Base-by-base conservation (phyloP, 2,329 filamentous ascomycete genomes). In the Sphaerulina populicola region DNA sequence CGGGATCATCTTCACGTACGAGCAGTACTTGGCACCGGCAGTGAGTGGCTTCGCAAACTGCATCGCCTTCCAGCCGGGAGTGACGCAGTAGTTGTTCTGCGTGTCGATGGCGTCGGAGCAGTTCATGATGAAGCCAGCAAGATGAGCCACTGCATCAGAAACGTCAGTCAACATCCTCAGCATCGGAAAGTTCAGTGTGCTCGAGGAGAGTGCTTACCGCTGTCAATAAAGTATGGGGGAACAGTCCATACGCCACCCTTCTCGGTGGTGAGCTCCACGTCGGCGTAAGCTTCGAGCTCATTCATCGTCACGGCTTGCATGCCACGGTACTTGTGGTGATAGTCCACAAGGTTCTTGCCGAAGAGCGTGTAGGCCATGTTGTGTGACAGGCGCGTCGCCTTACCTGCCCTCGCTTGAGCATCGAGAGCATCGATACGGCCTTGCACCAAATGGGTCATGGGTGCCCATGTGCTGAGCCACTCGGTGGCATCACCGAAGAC, bases 41-140 rank as follows among this genome's bases (percentile, higher is more conserved):
- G 56, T 55, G 4, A 68, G 52, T 6, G 64, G 62, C 33, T 58
- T 55, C 2, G 59, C 50, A n/a, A 69, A 55, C 5, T 63, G 61
- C 53, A 65, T 58, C 6, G 56, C 57, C 2, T 56, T 49, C 58
- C 64, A 67, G 8, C 66, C 65, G 2, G 66, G 65, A 3, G 67
- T 69, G 48, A 70, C 63, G 46, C 57, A 70, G 56, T 63, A 69
- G 53, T 61, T 57, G 15, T 65, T 59, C 27, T 55, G 45, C 0
- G 63, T 62, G 43, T 69, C 56, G n/a, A 54, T 53, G 6, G 52
- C 54, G 40, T 64, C 60, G 35, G 74, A 79, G 3, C 59, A 59
- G 41, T 69, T 69, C 40, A 52, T 44, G 18, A 49, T 40, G 29
- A 52, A 52, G 6, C 61, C 61, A 18, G 57, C 59, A 5, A 63